Evolutionary conservation across 192 early-diverging fungal species (phyloP), one percentile per base, ranked within the genome.

Genomic region (Coemansia umbellata): DNA sequence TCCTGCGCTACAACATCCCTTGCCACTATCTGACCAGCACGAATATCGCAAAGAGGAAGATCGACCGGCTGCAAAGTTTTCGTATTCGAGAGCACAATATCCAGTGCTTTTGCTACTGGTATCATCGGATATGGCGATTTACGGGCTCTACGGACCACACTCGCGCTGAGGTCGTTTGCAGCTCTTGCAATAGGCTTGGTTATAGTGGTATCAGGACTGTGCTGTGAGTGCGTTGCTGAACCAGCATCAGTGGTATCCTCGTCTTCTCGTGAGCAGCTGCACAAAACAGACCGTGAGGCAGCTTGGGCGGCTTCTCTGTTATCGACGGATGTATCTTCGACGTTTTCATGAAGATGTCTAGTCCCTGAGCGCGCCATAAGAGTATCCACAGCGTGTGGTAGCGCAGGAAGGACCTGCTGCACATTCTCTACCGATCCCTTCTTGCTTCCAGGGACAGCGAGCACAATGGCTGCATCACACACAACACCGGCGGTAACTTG

Each of bases 361-460:
- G 59, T 55, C 1, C 51, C 45, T n/a, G 26, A 18, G 9, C 18
- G 32, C 11, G 63, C 64, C 31, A 10, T 43, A 5, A 69, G 63
- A 3, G 69, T 72, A 17, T 91, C 88, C 6, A 92, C 67, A 10
- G 92, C 93, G 66, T 98, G 95, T 2, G 86, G 85, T 15, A 98
- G 57, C 8, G 94, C 80, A 5, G 62, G 59, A 4, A 91, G 28
- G 5, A 96, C 57, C 40, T 87, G 85, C 36, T 82, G 72, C 28
- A 94, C 58, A 66, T 91, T 96, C 70, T 98, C 95, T 23, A 75
- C 75, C 23, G 86, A 75, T 0, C 87, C 95, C 70, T 93, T 96
- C 5, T 74, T 79, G 56, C 90, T 94, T 22, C 95, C 95, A 4
- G 95, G 95, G 9, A 95, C 79, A 0, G 93, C 92, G 14, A 98